Conservation (phyloP, 108 stramenopile species). For the Pseudonitzschia multiseries region DNA sequence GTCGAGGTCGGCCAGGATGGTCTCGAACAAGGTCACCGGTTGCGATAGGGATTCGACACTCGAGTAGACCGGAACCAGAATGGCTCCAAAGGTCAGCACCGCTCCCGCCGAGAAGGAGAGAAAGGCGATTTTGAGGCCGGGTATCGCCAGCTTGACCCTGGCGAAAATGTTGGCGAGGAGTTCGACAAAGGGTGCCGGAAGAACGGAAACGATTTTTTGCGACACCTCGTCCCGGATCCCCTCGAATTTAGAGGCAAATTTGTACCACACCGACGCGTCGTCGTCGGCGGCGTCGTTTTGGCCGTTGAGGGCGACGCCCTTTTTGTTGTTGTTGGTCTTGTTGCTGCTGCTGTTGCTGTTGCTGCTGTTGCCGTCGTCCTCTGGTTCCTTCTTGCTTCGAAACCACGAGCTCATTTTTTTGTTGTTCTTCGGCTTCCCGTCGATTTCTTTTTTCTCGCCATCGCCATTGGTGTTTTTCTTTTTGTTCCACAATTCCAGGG, state of each 20-base stretch:
- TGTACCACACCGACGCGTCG: neutral
- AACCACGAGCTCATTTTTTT: too few species aligned
- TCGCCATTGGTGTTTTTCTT: conserved; percentile 3
- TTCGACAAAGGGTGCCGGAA: conserved; percentile 19
- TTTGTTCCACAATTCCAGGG: conserved; percentile 2
- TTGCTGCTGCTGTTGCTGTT: neutral
- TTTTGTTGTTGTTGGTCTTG: neutral
- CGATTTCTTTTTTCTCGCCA: conserved; percentile 1
- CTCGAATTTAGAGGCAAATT: conserved; percentile 5
- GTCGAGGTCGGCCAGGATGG: conserved; percentile 75
- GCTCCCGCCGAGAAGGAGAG: conserved; percentile 44
- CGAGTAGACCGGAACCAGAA: conserved; percentile 56
- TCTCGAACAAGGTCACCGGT: conserved; percentile 85
- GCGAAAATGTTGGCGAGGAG: conserved; percentile 14
- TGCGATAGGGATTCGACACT: conserved; percentile 47
- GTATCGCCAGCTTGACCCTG: conserved; percentile 3
- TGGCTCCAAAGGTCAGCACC: conserved; percentile 38
- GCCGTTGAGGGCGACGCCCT: neutral
- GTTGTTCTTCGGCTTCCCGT: neutral
- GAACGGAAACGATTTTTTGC: conserved; percentile 9
- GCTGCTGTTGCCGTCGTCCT: too few species aligned
- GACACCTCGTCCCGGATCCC: conserved; percentile 7
- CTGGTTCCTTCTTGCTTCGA: too few species aligned
- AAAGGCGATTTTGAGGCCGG: conserved; percentile 24
- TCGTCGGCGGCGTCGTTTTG: neutral